These are phyloP conservation scores for Ceriops zippeliana DNA, from an alignment of 345 rosid species.

Conservation along the genomic window DNA sequence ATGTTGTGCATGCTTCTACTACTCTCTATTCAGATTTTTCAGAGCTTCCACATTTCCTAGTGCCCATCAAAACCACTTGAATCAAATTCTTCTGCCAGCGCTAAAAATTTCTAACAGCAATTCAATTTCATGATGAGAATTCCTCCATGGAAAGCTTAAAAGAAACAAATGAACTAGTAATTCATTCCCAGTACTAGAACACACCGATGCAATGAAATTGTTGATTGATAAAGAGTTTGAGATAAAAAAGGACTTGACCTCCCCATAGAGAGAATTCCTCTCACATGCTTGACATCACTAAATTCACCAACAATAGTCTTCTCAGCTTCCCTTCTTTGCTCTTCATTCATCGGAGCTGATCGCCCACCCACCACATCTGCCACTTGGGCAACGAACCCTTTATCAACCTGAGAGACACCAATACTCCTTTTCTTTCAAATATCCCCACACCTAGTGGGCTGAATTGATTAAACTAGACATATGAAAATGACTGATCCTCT, in stretches of 20 bases:
- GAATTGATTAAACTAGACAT: no score
- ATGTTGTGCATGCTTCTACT: no score
- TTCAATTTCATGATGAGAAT: no score
- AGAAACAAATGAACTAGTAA: not conserved
- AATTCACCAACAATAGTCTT: constrained; percentile 84
- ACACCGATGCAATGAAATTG: not conserved
- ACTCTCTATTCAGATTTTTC: no score
- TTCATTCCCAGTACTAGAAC: not conserved
- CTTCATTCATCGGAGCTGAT: constrained; percentile 85
- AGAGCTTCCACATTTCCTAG: no score
- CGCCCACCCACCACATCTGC: constrained; percentile 81
- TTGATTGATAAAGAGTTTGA: no score
- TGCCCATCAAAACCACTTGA: no score
- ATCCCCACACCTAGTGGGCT: not conserved
- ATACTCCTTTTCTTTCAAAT: not conserved
- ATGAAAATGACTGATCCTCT: not conserved
- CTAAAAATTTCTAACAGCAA: no score
- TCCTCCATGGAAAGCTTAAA: no score
- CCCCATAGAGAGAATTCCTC: constrained; percentile 90
- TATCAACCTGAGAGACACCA: constrained; percentile 61
- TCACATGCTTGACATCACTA: constrained; percentile 83
- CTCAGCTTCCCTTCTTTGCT: constrained; percentile 64
- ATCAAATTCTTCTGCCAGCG: no score
- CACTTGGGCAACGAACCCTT: constrained; percentile 95
- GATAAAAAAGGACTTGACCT: constrained; percentile 36